These are phyloP conservation scores for Coelastrella sp. DNA, from an alignment of 139 green algal species.

Conservation along the genomic window DNA sequence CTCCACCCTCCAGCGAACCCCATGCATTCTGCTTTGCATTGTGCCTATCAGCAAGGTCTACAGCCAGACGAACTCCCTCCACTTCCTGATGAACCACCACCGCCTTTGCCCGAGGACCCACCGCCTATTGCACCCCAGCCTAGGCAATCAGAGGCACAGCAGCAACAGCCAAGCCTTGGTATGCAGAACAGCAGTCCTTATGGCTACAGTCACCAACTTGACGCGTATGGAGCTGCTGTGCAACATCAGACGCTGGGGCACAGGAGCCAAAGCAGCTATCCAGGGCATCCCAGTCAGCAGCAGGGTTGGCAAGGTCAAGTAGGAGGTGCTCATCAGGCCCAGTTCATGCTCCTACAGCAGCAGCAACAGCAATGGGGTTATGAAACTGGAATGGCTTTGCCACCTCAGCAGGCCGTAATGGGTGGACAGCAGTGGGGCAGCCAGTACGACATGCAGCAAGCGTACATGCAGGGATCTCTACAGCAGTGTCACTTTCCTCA, in stretches of 20 bases:
- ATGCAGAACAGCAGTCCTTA: background rate
- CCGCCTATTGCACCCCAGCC: background rate
- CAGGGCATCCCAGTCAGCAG: background rate
- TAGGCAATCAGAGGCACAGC: background rate
- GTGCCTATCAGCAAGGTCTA: background rate
- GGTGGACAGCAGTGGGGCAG: background rate
- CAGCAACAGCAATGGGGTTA: constrained; percentile 10
- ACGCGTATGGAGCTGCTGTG: background rate
- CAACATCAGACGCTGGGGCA: constrained; percentile 3
- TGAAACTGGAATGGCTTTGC: background rate
- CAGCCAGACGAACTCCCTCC: background rate
- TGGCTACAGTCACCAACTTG: constrained; percentile 1
- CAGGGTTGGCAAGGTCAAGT: background rate
- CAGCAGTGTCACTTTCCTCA: background rate
- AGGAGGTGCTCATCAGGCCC: background rate
- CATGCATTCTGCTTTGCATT: background rate
- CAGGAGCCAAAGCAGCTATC: background rate
- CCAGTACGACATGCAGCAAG: constrained; percentile 11
- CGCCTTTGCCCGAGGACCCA: background rate
- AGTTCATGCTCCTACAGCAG: background rate
- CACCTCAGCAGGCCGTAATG: background rate
- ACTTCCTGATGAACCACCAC: background rate
- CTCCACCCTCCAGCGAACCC: background rate
- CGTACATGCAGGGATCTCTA: background rate
- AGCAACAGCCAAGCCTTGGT: background rate